A percentile compares a stretch with the other conserved stretches of the same genome.
phyloP scores from a whole-genome alignment of 192 early-diverging fungal genomes.

The Nowakowskiella sp. region DNA sequence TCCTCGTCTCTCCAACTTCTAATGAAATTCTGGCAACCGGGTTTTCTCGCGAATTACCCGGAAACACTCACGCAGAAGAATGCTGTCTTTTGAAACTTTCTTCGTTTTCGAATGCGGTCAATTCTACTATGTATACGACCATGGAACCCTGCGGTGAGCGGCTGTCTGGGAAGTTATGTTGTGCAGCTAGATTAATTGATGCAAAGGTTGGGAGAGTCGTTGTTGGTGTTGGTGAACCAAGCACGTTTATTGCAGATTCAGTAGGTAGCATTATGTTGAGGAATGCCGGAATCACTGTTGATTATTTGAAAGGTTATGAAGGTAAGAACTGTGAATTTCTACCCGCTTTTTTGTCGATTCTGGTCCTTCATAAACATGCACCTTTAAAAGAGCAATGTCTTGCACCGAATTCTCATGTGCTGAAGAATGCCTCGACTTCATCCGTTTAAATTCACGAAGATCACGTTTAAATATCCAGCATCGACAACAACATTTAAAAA shows the following conservation, averaged over 20 bases:
- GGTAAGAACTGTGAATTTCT: too few species aligned
- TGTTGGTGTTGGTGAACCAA: constrained; percentile 80
- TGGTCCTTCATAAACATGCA: too few species aligned
- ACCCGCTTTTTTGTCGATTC: too few species aligned
- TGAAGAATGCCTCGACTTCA: too few species aligned
- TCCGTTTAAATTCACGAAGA: too few species aligned
- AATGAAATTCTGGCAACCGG: constrained; percentile 69
- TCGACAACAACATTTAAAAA: too few species aligned
- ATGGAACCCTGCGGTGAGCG: constrained; percentile 91
- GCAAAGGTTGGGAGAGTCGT: constrained; percentile 66
- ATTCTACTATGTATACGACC: constrained; percentile 78
- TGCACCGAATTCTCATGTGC: too few species aligned
- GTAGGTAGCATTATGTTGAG: constrained; percentile 60
- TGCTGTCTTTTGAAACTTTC: constrained; percentile 72
- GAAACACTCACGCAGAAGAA: constrained; percentile 96
- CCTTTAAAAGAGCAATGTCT: too few species aligned
- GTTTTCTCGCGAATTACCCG: constrained; percentile 86
- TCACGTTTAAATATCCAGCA: too few species aligned
- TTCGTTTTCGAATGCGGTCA: not conserved
- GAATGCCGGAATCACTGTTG: constrained; percentile 65
- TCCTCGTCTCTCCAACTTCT: constrained; percentile 39
- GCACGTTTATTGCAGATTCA: constrained; percentile 72
- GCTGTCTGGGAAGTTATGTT: constrained; percentile 65
- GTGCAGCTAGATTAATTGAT: constrained; percentile 66
- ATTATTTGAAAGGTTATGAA: constrained; percentile 60